Conservation (phyloP, 2,329 filamentous ascomycete species). For the Cadophora malorum region DNA sequence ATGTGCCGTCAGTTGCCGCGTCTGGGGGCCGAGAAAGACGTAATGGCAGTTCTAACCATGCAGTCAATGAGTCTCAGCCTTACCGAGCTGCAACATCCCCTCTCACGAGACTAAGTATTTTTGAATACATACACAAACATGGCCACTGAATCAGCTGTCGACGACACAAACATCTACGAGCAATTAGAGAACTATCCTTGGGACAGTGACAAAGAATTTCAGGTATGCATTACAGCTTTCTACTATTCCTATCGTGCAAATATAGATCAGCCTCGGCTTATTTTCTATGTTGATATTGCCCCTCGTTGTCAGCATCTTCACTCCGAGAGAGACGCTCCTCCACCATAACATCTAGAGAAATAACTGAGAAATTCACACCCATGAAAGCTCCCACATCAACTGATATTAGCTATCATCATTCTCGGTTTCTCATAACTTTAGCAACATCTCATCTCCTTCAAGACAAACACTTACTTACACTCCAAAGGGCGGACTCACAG, state of each 20-base stretch:
- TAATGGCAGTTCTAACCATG: not conserved
- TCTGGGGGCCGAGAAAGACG: not conserved
- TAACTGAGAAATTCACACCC: too few species aligned
- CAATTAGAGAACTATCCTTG: constrained; percentile 72
- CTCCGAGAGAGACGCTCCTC: not conserved
- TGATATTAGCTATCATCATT: too few species aligned
- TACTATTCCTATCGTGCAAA: not conserved
- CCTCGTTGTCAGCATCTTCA: not conserved
- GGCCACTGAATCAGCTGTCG: constrained; percentile 36
- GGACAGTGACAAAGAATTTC: constrained; percentile 71
- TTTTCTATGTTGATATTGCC: constrained; percentile 15
- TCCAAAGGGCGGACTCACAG: constrained; percentile 61
- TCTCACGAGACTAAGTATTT: not conserved
- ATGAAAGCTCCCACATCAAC: too few species aligned
- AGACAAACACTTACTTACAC: not conserved
- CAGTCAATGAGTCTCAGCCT: constrained; percentile 21
- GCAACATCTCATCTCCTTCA: not conserved
- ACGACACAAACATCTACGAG: constrained; percentile 56
- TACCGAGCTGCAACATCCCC: constrained; percentile 19
- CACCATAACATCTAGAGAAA: too few species aligned
- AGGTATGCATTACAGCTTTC: constrained; percentile 51
- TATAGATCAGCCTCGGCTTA: constrained; percentile 33
- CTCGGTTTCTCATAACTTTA: too few species aligned
- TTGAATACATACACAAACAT: constrained; percentile 30
- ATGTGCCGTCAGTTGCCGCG: not conserved